These are phyloP conservation scores for Botryotinia calthae DNA, from an alignment of 2,329 filamentous ascomycete genomes.

Conservation along the genomic window DNA sequence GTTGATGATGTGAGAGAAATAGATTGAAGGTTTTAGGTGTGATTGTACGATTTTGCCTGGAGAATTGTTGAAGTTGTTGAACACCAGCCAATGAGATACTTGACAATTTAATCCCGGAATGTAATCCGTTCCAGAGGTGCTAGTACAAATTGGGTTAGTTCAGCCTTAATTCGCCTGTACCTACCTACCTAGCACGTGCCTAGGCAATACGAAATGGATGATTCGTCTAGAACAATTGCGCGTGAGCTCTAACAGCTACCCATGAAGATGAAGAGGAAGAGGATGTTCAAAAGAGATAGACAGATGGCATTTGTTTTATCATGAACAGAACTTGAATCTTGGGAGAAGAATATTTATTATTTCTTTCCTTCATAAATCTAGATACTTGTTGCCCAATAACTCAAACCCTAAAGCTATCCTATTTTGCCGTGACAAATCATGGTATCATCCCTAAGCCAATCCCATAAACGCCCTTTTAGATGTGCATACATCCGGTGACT, in stretches of 20 bases:
- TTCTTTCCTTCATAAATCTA: neutral
- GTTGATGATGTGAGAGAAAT: neutral
- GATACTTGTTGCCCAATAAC: neutral
- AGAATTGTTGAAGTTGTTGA: slow-evolving; percentile 12
- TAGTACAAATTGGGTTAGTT: neutral
- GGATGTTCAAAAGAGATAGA: neutral
- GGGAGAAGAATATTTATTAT: neutral
- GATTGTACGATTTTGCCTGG: neutral
- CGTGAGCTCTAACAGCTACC: neutral
- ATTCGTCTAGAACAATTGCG: neutral
- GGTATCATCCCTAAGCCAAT: slow-evolving; percentile 18
- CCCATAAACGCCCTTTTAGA: slow-evolving; percentile 17
- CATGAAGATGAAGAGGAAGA: neutral
- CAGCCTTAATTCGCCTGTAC: neutral
- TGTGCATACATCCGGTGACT: neutral
- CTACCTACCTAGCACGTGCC: neutral
- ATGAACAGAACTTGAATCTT: neutral
- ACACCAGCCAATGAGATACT: neutral
- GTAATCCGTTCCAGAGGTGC: neutral
- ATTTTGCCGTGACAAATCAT: slow-evolving; percentile 13
- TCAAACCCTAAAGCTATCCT: neutral
- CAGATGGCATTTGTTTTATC: neutral
- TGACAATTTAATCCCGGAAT: slow-evolving; percentile 11
- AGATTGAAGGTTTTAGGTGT: neutral
- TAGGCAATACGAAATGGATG: neutral